Conservation (phyloP, 1,284 basidiomycete species). For the Exobasidium rhododendri region DNA sequence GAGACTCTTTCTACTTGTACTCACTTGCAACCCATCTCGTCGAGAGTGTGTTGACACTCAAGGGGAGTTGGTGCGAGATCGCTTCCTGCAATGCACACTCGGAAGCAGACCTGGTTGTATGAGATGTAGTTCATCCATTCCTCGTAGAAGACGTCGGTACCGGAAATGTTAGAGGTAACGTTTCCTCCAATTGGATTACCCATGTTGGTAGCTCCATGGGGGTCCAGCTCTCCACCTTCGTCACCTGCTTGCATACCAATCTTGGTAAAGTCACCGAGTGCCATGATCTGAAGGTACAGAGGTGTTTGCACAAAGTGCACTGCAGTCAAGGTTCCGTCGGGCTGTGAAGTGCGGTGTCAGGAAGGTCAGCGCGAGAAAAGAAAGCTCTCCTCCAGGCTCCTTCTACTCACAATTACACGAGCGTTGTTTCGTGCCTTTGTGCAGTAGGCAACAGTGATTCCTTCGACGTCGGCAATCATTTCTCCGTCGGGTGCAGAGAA, state of each 20-base stretch:
- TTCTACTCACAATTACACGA: constrained; percentile 40
- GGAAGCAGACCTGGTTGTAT: constrained; percentile 50
- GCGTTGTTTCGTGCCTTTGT: constrained; percentile 59
- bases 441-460: constrained; percentile 70
- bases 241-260: constrained; percentile 44
- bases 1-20: too few species aligned
- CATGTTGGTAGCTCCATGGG: constrained; percentile 52
- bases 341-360: constrained; percentile 20
- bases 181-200: constrained; percentile 62
- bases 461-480: constrained; percentile 67
- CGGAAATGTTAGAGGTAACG: constrained; percentile 60
- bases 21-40: constrained; percentile 53
- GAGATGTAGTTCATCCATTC: constrained; percentile 59
- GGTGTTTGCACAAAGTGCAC: constrained; percentile 54
- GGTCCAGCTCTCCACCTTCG: constrained; percentile 53
- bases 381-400: neutral
- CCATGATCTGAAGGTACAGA: constrained; percentile 58
- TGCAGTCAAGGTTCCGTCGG: constrained; percentile 51
- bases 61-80: constrained; percentile 36
- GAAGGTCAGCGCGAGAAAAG: neutral
- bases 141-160: constrained; percentile 59
- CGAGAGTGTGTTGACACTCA: constrained; percentile 52
- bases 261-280: constrained; percentile 54
- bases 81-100: constrained; percentile 50
- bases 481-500: constrained; percentile 55